Percentiles rank a stretch among this genome's conserved stretches.
Conservation (phyloP, 345 rosid species). For the Sisymbrium irio region DNA sequence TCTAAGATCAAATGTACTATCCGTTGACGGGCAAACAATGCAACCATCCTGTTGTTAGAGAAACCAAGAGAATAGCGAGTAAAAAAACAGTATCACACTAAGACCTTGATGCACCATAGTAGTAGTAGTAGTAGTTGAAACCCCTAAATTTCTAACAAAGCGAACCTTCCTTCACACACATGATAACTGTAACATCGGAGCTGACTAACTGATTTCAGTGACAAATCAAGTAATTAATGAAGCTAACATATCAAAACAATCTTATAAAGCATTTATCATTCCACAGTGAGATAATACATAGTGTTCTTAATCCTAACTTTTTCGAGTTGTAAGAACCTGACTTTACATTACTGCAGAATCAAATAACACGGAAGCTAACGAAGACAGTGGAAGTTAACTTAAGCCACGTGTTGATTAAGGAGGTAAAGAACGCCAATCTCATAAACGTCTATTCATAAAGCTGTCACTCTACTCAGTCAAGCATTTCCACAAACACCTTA, state of each 20-base stretch:
- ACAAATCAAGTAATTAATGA: neutral
- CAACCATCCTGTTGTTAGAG: constrained; percentile 65
- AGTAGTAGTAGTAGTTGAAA: too few species aligned
- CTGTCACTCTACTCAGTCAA: neutral
- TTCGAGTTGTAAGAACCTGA: neutral
- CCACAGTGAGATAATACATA: neutral
- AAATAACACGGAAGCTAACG: neutral
- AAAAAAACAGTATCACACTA: neutral
- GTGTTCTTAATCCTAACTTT: neutral
- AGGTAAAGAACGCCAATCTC: too few species aligned
- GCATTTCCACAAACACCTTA: constrained; percentile 26
- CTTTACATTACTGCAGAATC: neutral
- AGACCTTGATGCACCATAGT: too few species aligned
- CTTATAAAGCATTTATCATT: neutral
- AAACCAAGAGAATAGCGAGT: neutral
- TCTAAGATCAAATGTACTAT: constrained; percentile 77
- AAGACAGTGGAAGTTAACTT: too few species aligned
- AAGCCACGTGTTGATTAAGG: too few species aligned
- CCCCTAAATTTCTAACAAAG: too few species aligned
- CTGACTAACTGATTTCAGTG: neutral
- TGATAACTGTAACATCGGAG: neutral
- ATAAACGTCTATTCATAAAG: neutral
- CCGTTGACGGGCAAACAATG: constrained; percentile 88
- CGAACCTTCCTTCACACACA: too few species aligned
- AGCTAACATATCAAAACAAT: neutral